Percentiles rank a stretch among this genome's conserved stretches.
These are phyloP conservation scores for Aspergillus floridensis DNA, from an alignment of 2,329 filamentous ascomycete species.

Conservation along the genomic window DNA sequence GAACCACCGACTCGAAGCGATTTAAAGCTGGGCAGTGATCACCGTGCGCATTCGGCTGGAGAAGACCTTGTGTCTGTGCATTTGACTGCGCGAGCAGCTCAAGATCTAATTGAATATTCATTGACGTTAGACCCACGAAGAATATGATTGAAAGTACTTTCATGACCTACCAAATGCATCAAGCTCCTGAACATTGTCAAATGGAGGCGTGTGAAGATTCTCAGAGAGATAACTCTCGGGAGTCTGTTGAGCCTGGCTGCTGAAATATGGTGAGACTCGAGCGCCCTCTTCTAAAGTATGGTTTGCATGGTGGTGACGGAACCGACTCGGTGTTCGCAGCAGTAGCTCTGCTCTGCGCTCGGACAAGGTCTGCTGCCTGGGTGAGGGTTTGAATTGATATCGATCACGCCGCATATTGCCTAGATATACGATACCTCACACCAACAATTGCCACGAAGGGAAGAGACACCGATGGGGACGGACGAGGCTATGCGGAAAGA, in stretches of 20 bases:
- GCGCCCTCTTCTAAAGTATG: conserved; percentile 25
- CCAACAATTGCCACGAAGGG: neutral
- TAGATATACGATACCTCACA: neutral
- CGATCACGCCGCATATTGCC: conserved; percentile 18
- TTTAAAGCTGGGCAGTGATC: neutral
- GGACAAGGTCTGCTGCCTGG: conserved; percentile 10
- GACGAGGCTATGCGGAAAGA: neutral
- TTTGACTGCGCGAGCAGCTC: conserved; percentile 37
- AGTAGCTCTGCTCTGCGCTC: conserved; percentile 10
- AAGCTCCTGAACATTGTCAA: conserved; percentile 33
- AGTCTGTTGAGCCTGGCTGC: neutral
- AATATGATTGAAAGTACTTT: neutral
- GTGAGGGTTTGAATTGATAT: conserved; percentile 7
- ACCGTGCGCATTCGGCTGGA: neutral
- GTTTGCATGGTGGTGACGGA: conserved; percentile 14
- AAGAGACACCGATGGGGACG: neutral
- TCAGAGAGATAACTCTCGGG: neutral
- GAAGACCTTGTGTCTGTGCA: conserved; percentile 10
- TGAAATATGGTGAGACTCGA: conserved; percentile 13
- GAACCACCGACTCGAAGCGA: neutral
- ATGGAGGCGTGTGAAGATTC: neutral
- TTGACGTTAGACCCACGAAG: neutral
- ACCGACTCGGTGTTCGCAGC: conserved; percentile 2
- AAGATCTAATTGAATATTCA: conserved; percentile 29
- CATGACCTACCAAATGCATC: conserved; percentile 52